These are phyloP conservation scores for Coriolopsis trogii DNA, from an alignment of 1,284 basidiomycete genomes.

Conservation along the genomic window DNA sequence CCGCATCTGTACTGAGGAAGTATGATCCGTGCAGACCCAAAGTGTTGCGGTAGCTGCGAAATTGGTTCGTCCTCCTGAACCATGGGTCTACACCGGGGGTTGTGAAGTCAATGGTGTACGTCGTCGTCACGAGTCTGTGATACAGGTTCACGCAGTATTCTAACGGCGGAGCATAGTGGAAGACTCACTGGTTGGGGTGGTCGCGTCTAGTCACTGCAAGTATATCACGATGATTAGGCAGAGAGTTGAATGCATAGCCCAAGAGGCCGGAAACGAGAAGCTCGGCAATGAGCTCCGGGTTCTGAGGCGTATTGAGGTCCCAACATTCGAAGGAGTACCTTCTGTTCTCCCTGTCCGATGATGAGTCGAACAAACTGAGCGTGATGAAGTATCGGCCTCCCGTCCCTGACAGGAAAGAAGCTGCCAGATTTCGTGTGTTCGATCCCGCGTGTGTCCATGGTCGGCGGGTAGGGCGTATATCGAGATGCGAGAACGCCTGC, in stretches of 20 bases:
- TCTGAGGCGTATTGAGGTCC: conserved; percentile 40
- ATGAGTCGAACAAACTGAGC: conserved; percentile 36
- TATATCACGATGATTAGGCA: conserved; percentile 5
- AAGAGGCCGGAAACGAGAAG: conserved; percentile 18
- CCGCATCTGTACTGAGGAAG: conserved; percentile 25
- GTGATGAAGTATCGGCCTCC: conserved; percentile 48
- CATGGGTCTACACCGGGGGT: conserved; percentile 1
- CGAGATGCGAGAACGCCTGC: conserved; percentile 28
- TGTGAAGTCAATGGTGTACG: conserved; percentile 23
- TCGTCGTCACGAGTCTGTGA: conserved; percentile 16
- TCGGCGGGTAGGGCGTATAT: conserved; percentile 30
- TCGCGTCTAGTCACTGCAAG: conserved; percentile 20
- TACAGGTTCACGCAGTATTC: neutral
- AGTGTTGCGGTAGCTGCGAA: conserved; percentile 23
- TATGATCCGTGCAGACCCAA: conserved; percentile 26
- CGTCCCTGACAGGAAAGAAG: conserved; percentile 48
- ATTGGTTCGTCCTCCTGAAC: conserved; percentile 19
- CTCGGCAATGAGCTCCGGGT: conserved; percentile 16
- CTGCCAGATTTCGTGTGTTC: conserved; percentile 42
- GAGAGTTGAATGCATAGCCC: conserved; percentile 24
- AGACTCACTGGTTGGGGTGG: neutral
- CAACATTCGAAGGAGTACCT: conserved; percentile 54
- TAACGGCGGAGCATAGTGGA: neutral
- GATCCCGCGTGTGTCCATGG: conserved; percentile 21
- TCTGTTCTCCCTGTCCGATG: conserved; percentile 13